Base-by-base conservation (phyloP, 208 protist species). In the Acanthamoeba sp. region DNA sequence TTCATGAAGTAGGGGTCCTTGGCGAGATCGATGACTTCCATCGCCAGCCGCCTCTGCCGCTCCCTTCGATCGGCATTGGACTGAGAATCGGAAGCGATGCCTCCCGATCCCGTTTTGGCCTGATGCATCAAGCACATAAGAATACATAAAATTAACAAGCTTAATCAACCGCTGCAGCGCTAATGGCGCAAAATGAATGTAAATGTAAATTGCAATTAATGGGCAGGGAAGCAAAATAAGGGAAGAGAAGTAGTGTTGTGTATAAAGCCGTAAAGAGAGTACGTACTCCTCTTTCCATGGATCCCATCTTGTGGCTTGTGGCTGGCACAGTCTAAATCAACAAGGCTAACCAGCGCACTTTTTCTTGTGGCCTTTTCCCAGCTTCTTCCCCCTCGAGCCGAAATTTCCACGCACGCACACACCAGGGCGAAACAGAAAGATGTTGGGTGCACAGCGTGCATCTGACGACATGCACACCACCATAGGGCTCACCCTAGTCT, bases 1-100 rank as follows among this genome's bases (percentile, higher is more conserved):
- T 95, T 95, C 85, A 96, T 95, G 38, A 97, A 95, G 91, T 97
- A 97, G 36, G 95, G 96, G 55, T 97, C 96, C 82, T 96, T 89
- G 36, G 92, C 76, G 10, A 98, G 66, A 87, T 98, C 98, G n/a
- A 98, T 96, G 18, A 95, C 97, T 59, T 98, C 97, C 69, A 98
- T 73, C 16, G 98, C 98, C 6, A 98, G 88, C 73, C 97, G 95
- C 34, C 97, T 94, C 34, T 98, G 93, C 27, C 97, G 95, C 93
- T 98, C 97, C 20, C 97, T 78, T 71, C 97, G 89, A 57, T 98
- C 97, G 27, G 97, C 91, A 93, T 98, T 98, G 22, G 87, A 85
- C 76, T 97, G 48, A 10, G 78, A 59, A 29, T 73, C 71, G 42
- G 93, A 96, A 29, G 94, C 96, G 22, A 96, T 84, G 16, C 95